Percentiles rank a stretch among this genome's conserved stretches.
Evolutionary conservation across 306 rosid genomes (phyloP).

Genomic region (Acacia acuminata): DNA sequence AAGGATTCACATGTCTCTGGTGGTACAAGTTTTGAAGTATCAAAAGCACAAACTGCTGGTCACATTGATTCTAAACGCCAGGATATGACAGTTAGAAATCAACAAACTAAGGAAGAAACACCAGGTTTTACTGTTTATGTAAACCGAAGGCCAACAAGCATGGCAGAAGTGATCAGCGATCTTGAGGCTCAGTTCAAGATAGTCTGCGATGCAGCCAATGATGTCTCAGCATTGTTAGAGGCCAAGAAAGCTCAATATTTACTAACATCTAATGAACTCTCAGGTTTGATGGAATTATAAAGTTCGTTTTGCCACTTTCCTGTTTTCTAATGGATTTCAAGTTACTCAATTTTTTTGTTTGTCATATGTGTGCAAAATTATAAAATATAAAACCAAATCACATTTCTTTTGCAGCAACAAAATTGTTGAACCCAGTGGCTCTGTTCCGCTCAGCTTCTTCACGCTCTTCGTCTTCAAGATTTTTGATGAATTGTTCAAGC

Average conservation of each 20-base stretch:
- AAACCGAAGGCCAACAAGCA: slow-evolving; percentile 81
- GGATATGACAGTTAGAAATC: slow-evolving; percentile 48
- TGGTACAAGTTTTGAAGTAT: slow-evolving; percentile 48
- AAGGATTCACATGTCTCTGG: slow-evolving; percentile 37
- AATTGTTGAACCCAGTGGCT: slow-evolving; percentile 90
- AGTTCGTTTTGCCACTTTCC: neutral
- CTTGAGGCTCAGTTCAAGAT: slow-evolving; percentile 75
- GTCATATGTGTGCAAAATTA: slow-evolving; percentile 1
- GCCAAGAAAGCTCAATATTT: slow-evolving; percentile 64
- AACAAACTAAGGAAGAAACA: slow-evolving; percentile 62
- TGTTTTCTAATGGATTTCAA: neutral
- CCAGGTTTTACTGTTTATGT: slow-evolving; percentile 92
- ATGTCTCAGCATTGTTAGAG: slow-evolving; percentile 76
- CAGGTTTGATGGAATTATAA: slow-evolving; percentile 54
- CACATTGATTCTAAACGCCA: slow-evolving; percentile 49
- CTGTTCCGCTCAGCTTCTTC: slow-evolving; percentile 83
- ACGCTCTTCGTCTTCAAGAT: slow-evolving; percentile 69
- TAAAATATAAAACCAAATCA: slow-evolving; percentile 11
- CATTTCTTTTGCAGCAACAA: slow-evolving; percentile 49
- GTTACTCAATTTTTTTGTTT: neutral
- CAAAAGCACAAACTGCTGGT: slow-evolving; percentile 59
- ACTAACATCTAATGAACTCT: slow-evolving; percentile 52
- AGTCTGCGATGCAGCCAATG: slow-evolving; percentile 77
- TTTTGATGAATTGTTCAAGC: slow-evolving; percentile 49
- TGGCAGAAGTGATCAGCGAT: slow-evolving; percentile 84